These are phyloP conservation scores for Sphaerostilbella broomeana DNA, from an alignment of 2,329 filamentous ascomycete genomes.

Conservation along the genomic window DNA sequence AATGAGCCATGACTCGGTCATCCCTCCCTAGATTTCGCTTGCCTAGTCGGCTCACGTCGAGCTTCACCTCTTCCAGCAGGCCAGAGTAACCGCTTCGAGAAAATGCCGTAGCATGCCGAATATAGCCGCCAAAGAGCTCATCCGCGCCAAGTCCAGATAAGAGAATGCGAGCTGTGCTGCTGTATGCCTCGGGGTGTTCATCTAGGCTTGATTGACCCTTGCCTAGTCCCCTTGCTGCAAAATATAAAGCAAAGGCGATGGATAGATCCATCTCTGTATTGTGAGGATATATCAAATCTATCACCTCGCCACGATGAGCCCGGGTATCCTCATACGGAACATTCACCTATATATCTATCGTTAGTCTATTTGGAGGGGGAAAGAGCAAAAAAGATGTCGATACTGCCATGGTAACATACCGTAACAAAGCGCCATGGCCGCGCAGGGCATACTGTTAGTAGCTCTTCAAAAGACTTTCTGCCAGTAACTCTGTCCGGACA, in stretches of 20 bases:
- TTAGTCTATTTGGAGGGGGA: slow-evolving; percentile 2
- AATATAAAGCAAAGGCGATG: slow-evolving; percentile 89
- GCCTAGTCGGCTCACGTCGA: slow-evolving; percentile 80
- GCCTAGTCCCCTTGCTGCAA: slow-evolving; percentile 73
- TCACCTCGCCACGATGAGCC: slow-evolving; percentile 60
- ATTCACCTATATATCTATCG: slow-evolving; percentile 51
- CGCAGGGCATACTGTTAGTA: slow-evolving; percentile 59
- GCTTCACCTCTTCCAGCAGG: slow-evolving; percentile 71
- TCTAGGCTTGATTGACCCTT: slow-evolving; percentile 29
- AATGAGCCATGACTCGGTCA: slow-evolving; percentile 83
- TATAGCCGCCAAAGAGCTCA: slow-evolving; percentile 92
- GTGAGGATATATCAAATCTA: slow-evolving; percentile 80
- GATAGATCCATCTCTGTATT: slow-evolving; percentile 99
- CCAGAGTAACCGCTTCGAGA: slow-evolving; percentile 60
- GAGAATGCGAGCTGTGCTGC: slow-evolving; percentile 70
- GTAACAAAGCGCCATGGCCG: slow-evolving; percentile 79
- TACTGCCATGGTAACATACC: too few species aligned
- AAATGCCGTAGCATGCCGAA: slow-evolving; percentile 74
- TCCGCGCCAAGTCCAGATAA: slow-evolving; percentile 92
- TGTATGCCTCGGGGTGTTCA: slow-evolving; percentile 40
- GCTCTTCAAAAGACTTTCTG: slow-evolving; percentile 69
- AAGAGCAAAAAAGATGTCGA: slow-evolving; percentile 1
- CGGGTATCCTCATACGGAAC: slow-evolving; percentile 72
- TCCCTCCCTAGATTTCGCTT: slow-evolving; percentile 94
- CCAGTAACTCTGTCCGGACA: slow-evolving; percentile 91